Evolutionary conservation across 331 rosid species (phyloP).

Genomic region (Ulmus americana): DNA sequence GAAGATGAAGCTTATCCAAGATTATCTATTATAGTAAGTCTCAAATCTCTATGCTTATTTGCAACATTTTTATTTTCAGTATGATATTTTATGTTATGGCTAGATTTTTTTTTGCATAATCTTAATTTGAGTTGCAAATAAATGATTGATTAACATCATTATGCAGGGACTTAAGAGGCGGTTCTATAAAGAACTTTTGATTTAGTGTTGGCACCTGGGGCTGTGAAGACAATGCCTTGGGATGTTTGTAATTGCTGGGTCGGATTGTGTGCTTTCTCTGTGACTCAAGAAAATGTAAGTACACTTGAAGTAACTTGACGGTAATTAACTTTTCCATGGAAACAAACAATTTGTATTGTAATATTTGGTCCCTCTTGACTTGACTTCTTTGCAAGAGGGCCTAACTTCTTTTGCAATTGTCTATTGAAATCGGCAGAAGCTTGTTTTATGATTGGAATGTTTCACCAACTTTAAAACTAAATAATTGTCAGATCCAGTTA

Average conservation of each 20-base stretch:
- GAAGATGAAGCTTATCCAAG: slow-evolving; percentile 8
- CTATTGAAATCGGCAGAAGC: slow-evolving; percentile 16
- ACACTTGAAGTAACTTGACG: slow-evolving; percentile 18
- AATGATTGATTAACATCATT: slow-evolving; percentile 10
- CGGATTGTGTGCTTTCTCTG: slow-evolving; percentile 17
- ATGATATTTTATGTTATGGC: not conserved
- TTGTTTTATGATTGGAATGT: not conserved
- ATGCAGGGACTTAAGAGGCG: slow-evolving; percentile 37
- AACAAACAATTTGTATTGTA: slow-evolving; percentile 15
- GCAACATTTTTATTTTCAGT: not conserved
- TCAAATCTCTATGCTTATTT: not conserved
- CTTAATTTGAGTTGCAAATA: no score
- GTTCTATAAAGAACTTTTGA: slow-evolving; percentile 23
- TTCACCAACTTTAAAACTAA: no score
- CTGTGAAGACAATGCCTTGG: slow-evolving; percentile 18
- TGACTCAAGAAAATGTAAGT: slow-evolving; percentile 21
- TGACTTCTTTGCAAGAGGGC: slow-evolving; percentile 16
- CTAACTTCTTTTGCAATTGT: slow-evolving; percentile 13
- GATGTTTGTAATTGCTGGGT: slow-evolving; percentile 14
- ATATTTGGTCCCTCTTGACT: slow-evolving; percentile 10
- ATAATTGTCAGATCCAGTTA: no score
- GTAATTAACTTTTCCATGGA: slow-evolving; percentile 16
- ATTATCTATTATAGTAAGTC: slow-evolving; percentile 17
- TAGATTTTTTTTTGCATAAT: no score
- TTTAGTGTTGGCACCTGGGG: slow-evolving; percentile 12